phyloP scores from a whole-genome alignment of 1,284 basidiomycete genomes.

The Schizophyllum commune region DNA sequence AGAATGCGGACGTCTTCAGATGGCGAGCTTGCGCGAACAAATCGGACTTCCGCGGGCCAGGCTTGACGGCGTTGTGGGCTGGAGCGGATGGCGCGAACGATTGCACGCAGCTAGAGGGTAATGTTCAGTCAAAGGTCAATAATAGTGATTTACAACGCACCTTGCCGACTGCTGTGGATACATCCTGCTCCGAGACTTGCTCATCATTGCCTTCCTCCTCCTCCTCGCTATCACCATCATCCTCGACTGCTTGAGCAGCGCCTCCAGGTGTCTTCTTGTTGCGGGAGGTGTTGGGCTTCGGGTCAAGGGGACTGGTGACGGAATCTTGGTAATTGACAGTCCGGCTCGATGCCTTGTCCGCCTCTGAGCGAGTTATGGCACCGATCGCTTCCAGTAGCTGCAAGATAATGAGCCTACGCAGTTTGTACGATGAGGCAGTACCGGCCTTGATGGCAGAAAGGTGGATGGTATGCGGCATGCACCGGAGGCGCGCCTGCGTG shows the following conservation, averaged over 20 bases:
- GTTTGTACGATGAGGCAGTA: conserved; percentile 5
- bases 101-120: conserved; percentile 16
- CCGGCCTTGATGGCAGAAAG: conserved; percentile 21
- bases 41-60: conserved; percentile 14
- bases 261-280: too few species aligned
- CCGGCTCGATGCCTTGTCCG: not conserved
- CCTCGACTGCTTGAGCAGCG: conserved; percentile 5
- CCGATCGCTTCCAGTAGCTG: conserved; percentile 24
- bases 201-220: too few species aligned
- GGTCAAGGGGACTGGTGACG: conserved; percentile 7
- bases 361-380: conserved; percentile 14
- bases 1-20: conserved; percentile 9
- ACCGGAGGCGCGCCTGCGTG: conserved; percentile 12
- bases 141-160: too few species aligned
- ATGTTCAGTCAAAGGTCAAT: too few species aligned
- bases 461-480: conserved; percentile 24
- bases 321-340: conserved; percentile 12
- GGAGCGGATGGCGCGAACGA: conserved; percentile 16
- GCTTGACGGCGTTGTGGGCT: conserved; percentile 17
- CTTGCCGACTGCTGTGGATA: too few species aligned
- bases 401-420: not conserved
- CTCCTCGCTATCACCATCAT: conserved; percentile 1
- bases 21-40: conserved; percentile 21
- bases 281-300: not conserved
- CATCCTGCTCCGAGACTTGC: not conserved